These are phyloP conservation scores for Boletales sp. DNA, from an alignment of 768 basidiomycete genomes.

Conservation along the genomic window DNA sequence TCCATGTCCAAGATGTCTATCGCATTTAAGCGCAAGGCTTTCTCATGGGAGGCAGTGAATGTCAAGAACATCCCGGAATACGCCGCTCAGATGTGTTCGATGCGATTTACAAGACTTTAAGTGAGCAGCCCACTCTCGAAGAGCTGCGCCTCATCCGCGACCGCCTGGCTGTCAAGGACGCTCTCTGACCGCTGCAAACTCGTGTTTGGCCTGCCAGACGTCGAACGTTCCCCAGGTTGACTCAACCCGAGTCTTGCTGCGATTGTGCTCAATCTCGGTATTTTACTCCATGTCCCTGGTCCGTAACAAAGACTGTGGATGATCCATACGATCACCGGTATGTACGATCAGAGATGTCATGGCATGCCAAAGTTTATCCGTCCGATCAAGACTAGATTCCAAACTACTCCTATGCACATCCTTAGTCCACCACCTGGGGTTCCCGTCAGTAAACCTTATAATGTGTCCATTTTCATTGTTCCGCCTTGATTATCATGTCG, in stretches of 20 bases:
- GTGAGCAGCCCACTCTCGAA: constrained; percentile 37
- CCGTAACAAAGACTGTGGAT: too few species aligned
- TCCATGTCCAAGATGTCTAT: constrained; percentile 44
- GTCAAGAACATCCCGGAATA: constrained; percentile 39
- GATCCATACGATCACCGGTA: too few species aligned
- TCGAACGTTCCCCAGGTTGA: constrained; percentile 40
- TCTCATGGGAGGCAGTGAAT: constrained; percentile 28
- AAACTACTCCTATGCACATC: too few species aligned
- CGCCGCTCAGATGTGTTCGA: constrained; percentile 54
- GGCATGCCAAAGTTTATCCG: too few species aligned
- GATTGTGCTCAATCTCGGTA: constrained; percentile 26
- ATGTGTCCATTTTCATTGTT: too few species aligned
- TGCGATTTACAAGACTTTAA: constrained; percentile 47
- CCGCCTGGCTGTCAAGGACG: constrained; percentile 29
- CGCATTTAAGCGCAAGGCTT: constrained; percentile 32
- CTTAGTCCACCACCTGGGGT: too few species aligned
- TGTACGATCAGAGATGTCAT: too few species aligned
- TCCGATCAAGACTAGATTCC: too few species aligned
- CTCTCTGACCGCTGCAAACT: constrained; percentile 42
- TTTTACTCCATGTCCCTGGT: too few species aligned
- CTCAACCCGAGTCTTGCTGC: constrained; percentile 23
- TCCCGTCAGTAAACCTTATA: too few species aligned
- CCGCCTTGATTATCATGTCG: too few species aligned
- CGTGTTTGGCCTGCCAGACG: constrained; percentile 32
- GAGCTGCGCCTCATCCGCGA: constrained; percentile 36